Conservation (phyloP, 441 rosid genomes). For the Syzygium syzygioides region DNA sequence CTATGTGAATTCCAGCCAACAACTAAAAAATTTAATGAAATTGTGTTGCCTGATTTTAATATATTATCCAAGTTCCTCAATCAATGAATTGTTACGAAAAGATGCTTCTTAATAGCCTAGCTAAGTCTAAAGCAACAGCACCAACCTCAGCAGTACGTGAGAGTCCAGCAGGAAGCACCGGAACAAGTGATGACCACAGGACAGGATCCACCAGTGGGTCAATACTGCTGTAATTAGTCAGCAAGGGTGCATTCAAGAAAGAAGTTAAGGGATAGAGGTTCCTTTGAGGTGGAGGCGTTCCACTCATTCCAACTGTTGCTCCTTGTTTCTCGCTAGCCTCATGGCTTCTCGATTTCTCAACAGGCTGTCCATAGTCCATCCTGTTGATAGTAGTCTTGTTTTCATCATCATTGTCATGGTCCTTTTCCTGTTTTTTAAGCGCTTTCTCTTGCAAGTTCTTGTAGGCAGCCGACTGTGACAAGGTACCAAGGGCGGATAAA, state of each 20-base stretch:
- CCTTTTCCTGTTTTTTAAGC: slow-evolving; percentile 49
- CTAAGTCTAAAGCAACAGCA: slow-evolving; percentile 10
- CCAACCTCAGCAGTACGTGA: slow-evolving; percentile 69
- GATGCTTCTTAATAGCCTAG: background rate
- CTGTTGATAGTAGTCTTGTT: slow-evolving; percentile 62
- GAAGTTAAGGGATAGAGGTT: slow-evolving; percentile 69
- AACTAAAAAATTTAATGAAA: background rate
- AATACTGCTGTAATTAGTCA: slow-evolving; percentile 63
- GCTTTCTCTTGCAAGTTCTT: slow-evolving; percentile 79
- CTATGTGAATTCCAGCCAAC: background rate
- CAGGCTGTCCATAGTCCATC: slow-evolving; percentile 73
- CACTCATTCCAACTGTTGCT: slow-evolving; percentile 44
- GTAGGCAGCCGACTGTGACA: slow-evolving; percentile 79
- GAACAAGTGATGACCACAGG: slow-evolving; percentile 77
- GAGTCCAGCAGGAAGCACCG: slow-evolving; percentile 63
- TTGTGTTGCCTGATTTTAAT: background rate
- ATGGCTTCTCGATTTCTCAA: slow-evolving; percentile 54
- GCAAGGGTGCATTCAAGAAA: slow-evolving; percentile 76
- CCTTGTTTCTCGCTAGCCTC: slow-evolving; percentile 46
- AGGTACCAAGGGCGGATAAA: slow-evolving; percentile 65
- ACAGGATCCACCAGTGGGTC: slow-evolving; percentile 79
- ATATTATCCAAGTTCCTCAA: background rate
- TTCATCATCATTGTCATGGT: slow-evolving; percentile 65
- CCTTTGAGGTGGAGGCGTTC: slow-evolving; percentile 69
- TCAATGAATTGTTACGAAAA: background rate